phyloP scores from a whole-genome alignment of 2,329 filamentous ascomycete genomes.

The Didymella exigua region DNA sequence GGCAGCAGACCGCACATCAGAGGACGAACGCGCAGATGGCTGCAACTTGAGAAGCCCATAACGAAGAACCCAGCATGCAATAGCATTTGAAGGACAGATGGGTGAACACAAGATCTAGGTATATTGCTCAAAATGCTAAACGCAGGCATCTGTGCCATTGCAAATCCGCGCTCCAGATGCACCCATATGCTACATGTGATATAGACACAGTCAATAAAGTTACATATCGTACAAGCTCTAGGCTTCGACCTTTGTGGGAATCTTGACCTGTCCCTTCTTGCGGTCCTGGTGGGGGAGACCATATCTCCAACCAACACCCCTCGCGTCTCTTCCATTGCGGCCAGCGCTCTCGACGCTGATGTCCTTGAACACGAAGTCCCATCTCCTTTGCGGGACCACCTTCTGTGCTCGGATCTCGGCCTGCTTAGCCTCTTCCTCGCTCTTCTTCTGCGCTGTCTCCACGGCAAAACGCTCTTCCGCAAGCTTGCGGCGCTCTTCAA shows the following conservation, averaged over 20 bases:
- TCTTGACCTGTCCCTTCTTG: constrained; percentile 68
- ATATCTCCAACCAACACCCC: constrained; percentile 64
- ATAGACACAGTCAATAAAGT: constrained; percentile 25
- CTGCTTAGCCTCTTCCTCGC: constrained; percentile 50
- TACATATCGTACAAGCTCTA: constrained; percentile 37
- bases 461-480: constrained; percentile 37
- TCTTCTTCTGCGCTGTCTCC: constrained; percentile 46
- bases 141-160: constrained; percentile 8
- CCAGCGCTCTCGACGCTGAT: constrained; percentile 63
- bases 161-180: constrained; percentile 17
- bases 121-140: constrained; percentile 19
- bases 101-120: constrained; percentile 16
- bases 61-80: too few relatives aligned
- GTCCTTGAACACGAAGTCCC: constrained; percentile 66
- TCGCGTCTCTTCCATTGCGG: constrained; percentile 58
- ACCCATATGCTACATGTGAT: constrained; percentile 26
- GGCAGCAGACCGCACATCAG: too few relatives aligned
- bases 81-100: not conserved
- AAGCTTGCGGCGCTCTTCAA: constrained; percentile 43
- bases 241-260: constrained; percentile 63
- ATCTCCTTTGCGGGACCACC: constrained; percentile 57
- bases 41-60: not conserved
- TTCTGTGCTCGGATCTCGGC: constrained; percentile 53
- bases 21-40: not conserved
- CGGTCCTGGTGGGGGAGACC: constrained; percentile 66